Evolutionary conservation across 805 yeast genomes (phyloP).

Genomic region (Kodamaea kakaduensis): DNA sequence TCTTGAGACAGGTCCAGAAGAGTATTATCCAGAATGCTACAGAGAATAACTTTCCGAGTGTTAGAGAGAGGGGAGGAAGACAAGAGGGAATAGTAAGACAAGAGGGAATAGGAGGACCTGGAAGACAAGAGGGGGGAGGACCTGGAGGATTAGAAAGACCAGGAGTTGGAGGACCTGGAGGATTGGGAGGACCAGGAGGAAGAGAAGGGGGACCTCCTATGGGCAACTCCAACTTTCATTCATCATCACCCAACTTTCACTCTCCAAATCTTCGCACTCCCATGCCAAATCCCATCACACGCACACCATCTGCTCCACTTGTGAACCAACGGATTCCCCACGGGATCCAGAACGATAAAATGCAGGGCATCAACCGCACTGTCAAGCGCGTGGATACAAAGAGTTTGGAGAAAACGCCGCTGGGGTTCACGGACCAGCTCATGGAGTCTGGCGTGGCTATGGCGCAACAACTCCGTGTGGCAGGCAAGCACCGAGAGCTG

Average conservation of each 20-base stretch:
- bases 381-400: no score
- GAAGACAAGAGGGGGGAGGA: not conserved
- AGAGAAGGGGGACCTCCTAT: not conserved
- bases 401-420: not conserved
- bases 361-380: not conserved
- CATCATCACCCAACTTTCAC: not conserved
- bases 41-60: no score
- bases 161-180: not conserved
- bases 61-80: no score
- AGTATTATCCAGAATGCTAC: slow-evolving; percentile 1
- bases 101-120: not conserved
- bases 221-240: not conserved
- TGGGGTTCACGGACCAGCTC: not conserved
- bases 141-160: not conserved
- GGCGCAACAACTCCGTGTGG: slow-evolving; percentile 49
- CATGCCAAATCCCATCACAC: not conserved
- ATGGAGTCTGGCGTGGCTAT: slow-evolving; percentile 33
- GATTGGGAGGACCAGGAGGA: not conserved
- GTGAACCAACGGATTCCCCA: not conserved
- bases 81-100: not conserved
- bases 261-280: not conserved
- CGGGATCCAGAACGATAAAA: not conserved
- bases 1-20: slow-evolving; percentile 8
- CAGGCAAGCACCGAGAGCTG: slow-evolving; percentile 64
- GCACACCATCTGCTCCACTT: slow-evolving; percentile 3